Evolutionary conservation across 495 filamentous ascomycete species (phyloP).

Genomic region (Tuber magnatum): DNA sequence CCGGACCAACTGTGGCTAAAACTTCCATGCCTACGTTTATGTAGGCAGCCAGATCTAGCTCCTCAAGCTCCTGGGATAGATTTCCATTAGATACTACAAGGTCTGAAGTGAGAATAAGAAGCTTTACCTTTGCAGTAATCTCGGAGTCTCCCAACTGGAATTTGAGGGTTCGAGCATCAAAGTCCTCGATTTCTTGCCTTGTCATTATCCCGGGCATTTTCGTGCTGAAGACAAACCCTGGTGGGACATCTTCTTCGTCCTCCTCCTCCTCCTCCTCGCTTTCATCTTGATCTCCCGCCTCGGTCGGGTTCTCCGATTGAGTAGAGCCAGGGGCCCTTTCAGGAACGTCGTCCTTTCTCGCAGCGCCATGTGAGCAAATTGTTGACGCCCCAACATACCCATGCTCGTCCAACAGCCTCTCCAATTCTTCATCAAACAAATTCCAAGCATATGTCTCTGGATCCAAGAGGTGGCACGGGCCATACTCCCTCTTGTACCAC

Average conservation of each 20-base stretch:
- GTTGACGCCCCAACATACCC: constrained; percentile 48
- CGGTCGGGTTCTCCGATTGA: not conserved
- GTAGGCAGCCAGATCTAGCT: not conserved
- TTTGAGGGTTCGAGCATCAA: constrained; percentile 56
- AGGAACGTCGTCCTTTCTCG: constrained; percentile 9
- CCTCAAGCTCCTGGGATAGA: not conserved
- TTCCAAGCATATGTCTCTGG: constrained; percentile 71
- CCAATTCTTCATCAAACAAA: constrained; percentile 58
- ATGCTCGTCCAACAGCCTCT: constrained; percentile 55
- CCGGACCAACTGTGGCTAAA: constrained; percentile 66
- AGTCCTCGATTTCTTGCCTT: constrained; percentile 51
- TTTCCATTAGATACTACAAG: not conserved
- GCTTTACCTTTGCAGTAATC: constrained; percentile 28
- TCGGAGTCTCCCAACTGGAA: constrained; percentile 40
- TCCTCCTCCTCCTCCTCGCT: constrained; percentile 41
- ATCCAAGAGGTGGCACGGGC: constrained; percentile 76
- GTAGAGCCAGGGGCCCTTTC: constrained; percentile 13
- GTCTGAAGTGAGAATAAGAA: not conserved
- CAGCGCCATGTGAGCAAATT: constrained; percentile 11
- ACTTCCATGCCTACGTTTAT: constrained; percentile 52
- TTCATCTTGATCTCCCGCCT: constrained; percentile 8
- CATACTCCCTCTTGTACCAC: constrained; percentile 84
- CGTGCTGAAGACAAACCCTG: constrained; percentile 56
- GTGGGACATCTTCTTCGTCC: constrained; percentile 44
- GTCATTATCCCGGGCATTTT: constrained; percentile 74